Base-by-base conservation (phyloP, 495 filamentous ascomycete genomes). In the Penicilliopsis zonata region DNA sequence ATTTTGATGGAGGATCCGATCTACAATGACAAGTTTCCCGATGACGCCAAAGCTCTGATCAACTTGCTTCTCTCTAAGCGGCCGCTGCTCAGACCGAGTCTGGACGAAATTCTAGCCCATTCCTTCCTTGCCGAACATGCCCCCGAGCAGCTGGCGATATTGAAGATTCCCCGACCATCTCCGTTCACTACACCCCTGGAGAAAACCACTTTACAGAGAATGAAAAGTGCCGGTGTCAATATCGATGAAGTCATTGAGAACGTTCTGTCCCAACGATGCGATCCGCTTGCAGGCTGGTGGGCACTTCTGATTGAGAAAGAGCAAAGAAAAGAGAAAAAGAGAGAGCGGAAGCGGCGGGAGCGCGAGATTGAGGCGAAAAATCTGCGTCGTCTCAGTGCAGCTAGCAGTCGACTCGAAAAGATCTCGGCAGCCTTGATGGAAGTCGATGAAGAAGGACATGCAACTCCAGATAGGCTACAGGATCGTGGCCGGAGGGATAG, bases 231-330 rank as follows among this genome's bases (percentile, higher is more conserved):
- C 2, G 90, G 90, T 0, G 84, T 96, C 19, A 83, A 96, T 51
- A 87, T 93, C 35, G 90, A 98, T 45, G 68, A 80, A 34, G 83
- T 98, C 13, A 86, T 96, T 41, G 86, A 94, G 44, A 86, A 93
- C 41, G 90, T 98, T 15, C 62, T 94, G 9, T 74, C 88, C 5
- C 82, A 92, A 46, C 67, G 80, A 41, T 96, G 92, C 46, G 87
- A 98, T 52, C 67, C 72, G 7, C 59, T 98, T 22, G 86, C 86
- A 29, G 90, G 90, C 7, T 98, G 90, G 90, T 98, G 90, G 90
- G 82, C 84, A 12, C 57, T 98, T 15, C 55, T 96, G 36, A 80
- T 96, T 31, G 90, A 96, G 49, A 96, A 96, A 52, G 90, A 98
- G 48, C 81, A 92, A 52, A 73, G 86, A 3, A 98, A 96, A 52